Conservation (phyloP, 1,284 basidiomycete species). For the Microbotryum scabiosae region DNA sequence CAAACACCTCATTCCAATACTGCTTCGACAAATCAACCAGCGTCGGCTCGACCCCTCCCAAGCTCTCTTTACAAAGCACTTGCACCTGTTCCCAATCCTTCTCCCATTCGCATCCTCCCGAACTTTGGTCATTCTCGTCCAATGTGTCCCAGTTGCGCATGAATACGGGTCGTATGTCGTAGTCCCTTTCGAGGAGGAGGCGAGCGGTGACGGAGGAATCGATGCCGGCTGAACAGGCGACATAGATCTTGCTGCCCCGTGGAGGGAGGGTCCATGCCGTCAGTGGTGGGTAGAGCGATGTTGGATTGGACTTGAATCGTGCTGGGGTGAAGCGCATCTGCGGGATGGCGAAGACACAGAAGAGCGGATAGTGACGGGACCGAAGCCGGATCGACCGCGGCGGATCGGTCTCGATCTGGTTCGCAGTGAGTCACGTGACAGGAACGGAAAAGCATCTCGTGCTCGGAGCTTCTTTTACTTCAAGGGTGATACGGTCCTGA, state of each 20-base stretch:
- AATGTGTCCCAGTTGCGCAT: constrained; percentile 84
- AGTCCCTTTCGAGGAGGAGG: constrained; percentile 65
- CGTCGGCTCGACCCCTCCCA: constrained; percentile 16
- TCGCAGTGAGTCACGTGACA: no score
- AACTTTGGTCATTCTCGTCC: constrained; percentile 42
- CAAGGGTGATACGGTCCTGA: no score
- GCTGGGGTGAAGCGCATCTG: no score
- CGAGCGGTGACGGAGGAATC: constrained; percentile 80
- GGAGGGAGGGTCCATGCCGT: constrained; percentile 2
- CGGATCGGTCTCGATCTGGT: no score
- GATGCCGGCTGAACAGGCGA: constrained; percentile 94
- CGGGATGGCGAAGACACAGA: no score
- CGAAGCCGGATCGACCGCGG: no score
- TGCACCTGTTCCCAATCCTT: constrained; percentile 88
- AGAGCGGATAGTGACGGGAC: no score
- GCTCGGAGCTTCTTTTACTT: no score
- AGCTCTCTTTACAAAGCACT: constrained; percentile 53
- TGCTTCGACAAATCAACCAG: constrained; percentile 73
- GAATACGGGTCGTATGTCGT: constrained; percentile 75
- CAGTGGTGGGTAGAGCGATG: background rate
- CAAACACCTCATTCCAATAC: constrained; percentile 83
- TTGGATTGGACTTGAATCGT: no score
- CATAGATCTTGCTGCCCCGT: constrained; percentile 49
- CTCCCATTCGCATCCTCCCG: constrained; percentile 82
- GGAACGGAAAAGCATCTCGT: no score